These are phyloP conservation scores for Coniochaeta pulveracea DNA, from an alignment of 2,329 filamentous ascomycete species.

Conservation along the genomic window DNA sequence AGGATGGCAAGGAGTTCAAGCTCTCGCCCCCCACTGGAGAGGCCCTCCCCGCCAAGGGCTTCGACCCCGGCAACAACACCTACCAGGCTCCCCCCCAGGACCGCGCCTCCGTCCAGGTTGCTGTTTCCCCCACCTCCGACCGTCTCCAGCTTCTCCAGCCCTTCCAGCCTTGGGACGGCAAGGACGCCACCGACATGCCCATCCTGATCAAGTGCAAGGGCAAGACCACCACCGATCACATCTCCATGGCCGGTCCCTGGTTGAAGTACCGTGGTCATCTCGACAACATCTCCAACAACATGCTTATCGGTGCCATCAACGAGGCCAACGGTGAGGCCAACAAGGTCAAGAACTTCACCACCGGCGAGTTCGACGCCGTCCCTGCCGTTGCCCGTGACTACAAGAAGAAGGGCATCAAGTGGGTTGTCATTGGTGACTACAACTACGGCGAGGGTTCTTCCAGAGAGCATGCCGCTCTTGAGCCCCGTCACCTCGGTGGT, in stretches of 20 bases:
- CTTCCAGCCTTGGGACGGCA: conserved; percentile 83
- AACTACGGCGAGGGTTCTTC: conserved; percentile 98
- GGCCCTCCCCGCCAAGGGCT: conserved; percentile 70
- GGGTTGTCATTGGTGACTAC: conserved; percentile 98
- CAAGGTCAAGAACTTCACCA: conserved; percentile 89
- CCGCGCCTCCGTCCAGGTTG: conserved; percentile 60
- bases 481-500: conserved; percentile 93
- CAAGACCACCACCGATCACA: conserved; percentile 96
- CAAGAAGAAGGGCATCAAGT: conserved; percentile 92
- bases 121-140: conserved; percentile 80
- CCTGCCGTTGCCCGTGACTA: conserved; percentile 94
- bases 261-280: conserved; percentile 97
- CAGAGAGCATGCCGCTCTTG: conserved; percentile 94
- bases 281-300: conserved; percentile 99
- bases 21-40: conserved; percentile 70
- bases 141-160: conserved; percentile 86
- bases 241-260: conserved; percentile 32
- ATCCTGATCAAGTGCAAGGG: conserved; percentile 95
- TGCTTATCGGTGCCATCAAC: conserved; percentile 96
- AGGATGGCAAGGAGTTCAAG: conserved; percentile 93
- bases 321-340: conserved; percentile 93
- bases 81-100: conserved; percentile 91
- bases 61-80: conserved; percentile 80
- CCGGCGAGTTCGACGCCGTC: conserved; percentile 73
- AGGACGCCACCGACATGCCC: conserved; percentile 73